Percentiles rank a stretch among this genome's conserved stretches.
These are phyloP conservation scores for Poronia punctata DNA, from an alignment of 495 filamentous ascomycete genomes.

Conservation along the genomic window DNA sequence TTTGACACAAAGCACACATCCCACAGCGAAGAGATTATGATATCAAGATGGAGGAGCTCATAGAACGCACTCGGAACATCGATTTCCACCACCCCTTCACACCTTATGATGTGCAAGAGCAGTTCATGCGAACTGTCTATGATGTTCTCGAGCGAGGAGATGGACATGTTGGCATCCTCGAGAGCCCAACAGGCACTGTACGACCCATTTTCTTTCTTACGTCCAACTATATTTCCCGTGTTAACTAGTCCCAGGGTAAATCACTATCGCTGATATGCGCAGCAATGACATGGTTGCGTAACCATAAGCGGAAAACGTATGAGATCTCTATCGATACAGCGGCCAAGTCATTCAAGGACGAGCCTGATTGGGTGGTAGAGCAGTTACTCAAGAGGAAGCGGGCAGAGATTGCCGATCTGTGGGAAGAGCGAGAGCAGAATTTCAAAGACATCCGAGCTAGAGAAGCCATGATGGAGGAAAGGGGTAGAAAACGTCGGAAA, in stretches of 20 bases:
- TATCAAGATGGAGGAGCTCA: slow-evolving; percentile 18
- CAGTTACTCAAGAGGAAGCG: slow-evolving; percentile 60
- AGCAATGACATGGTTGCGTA: slow-evolving; percentile 86
- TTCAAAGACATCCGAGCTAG: slow-evolving; percentile 61
- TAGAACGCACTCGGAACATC: slow-evolving; percentile 17
- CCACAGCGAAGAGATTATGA: not conserved
- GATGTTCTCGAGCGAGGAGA: slow-evolving; percentile 68
- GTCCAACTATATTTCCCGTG: not conserved
- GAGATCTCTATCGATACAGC: slow-evolving; percentile 37
- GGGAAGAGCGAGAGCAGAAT: slow-evolving; percentile 63
- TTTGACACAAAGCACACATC: too few species aligned
- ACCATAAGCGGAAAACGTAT: slow-evolving; percentile 65
- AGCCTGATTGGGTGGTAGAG: slow-evolving; percentile 86
- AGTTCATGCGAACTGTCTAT: slow-evolving; percentile 88
- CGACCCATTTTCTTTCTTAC: slow-evolving; percentile 14
- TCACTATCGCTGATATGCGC: slow-evolving; percentile 92
- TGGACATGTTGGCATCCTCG: slow-evolving; percentile 80
- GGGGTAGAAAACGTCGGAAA: slow-evolving; percentile 28
- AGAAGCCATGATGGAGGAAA: slow-evolving; percentile 57
- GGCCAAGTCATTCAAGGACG: slow-evolving; percentile 51
- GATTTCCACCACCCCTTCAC: slow-evolving; percentile 89
- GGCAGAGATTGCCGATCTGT: slow-evolving; percentile 55
- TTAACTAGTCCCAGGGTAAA: slow-evolving; percentile 61
- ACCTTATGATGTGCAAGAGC: slow-evolving; percentile 82
- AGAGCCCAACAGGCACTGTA: slow-evolving; percentile 81